These are phyloP conservation scores for Vigna nakashimae DNA, from an alignment of 306 rosid genomes.

Conservation along the genomic window DNA sequence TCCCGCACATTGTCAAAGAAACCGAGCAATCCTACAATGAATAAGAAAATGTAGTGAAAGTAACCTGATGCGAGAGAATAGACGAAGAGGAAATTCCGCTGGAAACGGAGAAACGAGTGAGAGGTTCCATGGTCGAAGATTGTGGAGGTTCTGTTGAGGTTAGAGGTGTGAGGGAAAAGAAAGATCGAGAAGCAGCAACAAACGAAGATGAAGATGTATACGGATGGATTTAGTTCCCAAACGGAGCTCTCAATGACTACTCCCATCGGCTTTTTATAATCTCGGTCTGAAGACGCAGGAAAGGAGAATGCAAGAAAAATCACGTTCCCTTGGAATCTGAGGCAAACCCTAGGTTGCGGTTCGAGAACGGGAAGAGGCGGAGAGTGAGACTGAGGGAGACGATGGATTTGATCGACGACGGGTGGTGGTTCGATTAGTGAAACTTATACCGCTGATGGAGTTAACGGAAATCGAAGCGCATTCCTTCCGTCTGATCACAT, in stretches of 20 bases:
- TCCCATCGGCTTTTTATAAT: slow-evolving; percentile 62
- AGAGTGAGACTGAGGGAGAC: slow-evolving; percentile 10
- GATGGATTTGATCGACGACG: slow-evolving; percentile 24
- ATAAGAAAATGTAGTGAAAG: slow-evolving; percentile 17
- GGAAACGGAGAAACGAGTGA: slow-evolving; percentile 72
- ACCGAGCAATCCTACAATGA: slow-evolving; percentile 29
- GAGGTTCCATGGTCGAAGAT: slow-evolving; percentile 80
- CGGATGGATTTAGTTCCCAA: slow-evolving; percentile 81
- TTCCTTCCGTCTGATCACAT: background rate
- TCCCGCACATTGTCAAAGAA: slow-evolving; percentile 48
- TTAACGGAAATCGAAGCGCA: background rate
- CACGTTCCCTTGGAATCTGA: slow-evolving; percentile 44
- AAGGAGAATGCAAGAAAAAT: slow-evolving; percentile 20
- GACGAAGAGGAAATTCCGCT: slow-evolving; percentile 69
- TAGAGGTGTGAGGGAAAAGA: slow-evolving; percentile 62
- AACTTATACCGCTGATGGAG: background rate
- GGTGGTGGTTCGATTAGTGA: background rate
- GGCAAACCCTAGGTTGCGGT: slow-evolving; percentile 48
- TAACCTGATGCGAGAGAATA: slow-evolving; percentile 86
- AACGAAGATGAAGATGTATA: slow-evolving; percentile 66
- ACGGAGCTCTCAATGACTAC: slow-evolving; percentile 77
- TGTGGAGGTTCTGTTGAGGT: slow-evolving; percentile 52
- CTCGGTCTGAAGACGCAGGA: background rate
- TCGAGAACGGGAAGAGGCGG: slow-evolving; percentile 7
- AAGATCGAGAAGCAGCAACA: slow-evolving; percentile 70